phyloP scores from a whole-genome alignment of 2,329 filamentous ascomycete species.

The Botrytis pseudocinerea region DNA sequence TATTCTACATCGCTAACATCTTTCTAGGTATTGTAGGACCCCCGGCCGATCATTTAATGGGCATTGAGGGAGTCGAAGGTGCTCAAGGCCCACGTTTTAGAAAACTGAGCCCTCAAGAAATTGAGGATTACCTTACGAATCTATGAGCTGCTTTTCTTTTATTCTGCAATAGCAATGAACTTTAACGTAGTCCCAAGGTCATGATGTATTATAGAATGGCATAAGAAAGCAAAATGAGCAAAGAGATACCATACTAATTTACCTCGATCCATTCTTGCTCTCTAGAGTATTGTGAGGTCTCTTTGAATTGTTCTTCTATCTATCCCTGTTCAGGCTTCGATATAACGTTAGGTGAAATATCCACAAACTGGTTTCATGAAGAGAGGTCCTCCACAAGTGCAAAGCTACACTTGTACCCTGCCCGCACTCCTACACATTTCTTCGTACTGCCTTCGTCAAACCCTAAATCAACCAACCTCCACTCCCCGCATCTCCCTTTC shows the following conservation, averaged over 20 bases:
- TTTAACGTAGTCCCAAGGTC: constrained; percentile 27
- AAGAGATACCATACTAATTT: constrained; percentile 35
- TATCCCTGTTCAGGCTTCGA: not conserved
- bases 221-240: constrained; percentile 39
- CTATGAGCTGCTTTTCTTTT: constrained; percentile 55
- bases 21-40: constrained; percentile 84
- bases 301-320: not conserved
- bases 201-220: constrained; percentile 44
- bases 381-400: constrained; percentile 33
- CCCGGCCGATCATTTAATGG: constrained; percentile 88
- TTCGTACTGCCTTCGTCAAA: constrained; percentile 26
- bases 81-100: constrained; percentile 84
- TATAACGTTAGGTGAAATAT: not conserved
- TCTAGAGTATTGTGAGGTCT: not conserved
- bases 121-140: constrained; percentile 99
- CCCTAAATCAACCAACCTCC: constrained; percentile 34
- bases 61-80: constrained; percentile 85
- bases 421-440: constrained; percentile 35
- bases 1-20: constrained; percentile 31
- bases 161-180: constrained; percentile 26
- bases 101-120: constrained; percentile 95
- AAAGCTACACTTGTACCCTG: constrained; percentile 40
- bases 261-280: not conserved
- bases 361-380: not conserved
- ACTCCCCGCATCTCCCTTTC: constrained; percentile 28